phyloP scores from a whole-genome alignment of 164 flowering plant genomes.

The Berberis thunbergii region DNA sequence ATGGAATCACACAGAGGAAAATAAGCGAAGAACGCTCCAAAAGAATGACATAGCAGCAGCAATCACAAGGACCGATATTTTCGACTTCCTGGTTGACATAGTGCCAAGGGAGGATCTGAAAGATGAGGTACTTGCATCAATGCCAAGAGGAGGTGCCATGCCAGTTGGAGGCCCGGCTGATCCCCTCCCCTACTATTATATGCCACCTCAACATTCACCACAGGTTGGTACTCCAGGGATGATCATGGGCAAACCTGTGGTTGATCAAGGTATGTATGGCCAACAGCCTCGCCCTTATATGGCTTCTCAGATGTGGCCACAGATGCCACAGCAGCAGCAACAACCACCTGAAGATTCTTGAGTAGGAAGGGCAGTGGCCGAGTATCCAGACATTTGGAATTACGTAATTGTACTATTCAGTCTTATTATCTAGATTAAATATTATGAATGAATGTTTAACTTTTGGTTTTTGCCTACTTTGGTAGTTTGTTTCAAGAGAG shows the following conservation, averaged over 20 bases:
- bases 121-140: slow-evolving; percentile 53
- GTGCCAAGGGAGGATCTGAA: slow-evolving; percentile 73
- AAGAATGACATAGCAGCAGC: slow-evolving; percentile 85
- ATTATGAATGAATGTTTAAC: no score
- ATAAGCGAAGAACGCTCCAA: slow-evolving; percentile 73
- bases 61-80: slow-evolving; percentile 64
- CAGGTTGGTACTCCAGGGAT: slow-evolving; percentile 48
- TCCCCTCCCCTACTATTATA: slow-evolving; percentile 48
- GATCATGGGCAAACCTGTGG: slow-evolving; percentile 46
- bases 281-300: slow-evolving; percentile 51
- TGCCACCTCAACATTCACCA: slow-evolving; percentile 38
- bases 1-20: slow-evolving; percentile 79
- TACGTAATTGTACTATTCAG: slow-evolving; percentile 2
- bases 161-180: slow-evolving; percentile 50
- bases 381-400: neutral
- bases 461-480: no score
- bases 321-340: slow-evolving; percentile 20
- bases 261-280: slow-evolving; percentile 44
- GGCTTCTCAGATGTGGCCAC: slow-evolving; percentile 53
- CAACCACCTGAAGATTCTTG: slow-evolving; percentile 39
- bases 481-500: no score
- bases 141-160: slow-evolving; percentile 40
- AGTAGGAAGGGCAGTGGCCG: slow-evolving; percentile 1
- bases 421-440: no score
- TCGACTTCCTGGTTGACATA: slow-evolving; percentile 75